Percentiles rank a stretch among this genome's conserved stretches.
Conservation (phyloP, 1,139 yeast species). For the Candida sp. region DNA sequence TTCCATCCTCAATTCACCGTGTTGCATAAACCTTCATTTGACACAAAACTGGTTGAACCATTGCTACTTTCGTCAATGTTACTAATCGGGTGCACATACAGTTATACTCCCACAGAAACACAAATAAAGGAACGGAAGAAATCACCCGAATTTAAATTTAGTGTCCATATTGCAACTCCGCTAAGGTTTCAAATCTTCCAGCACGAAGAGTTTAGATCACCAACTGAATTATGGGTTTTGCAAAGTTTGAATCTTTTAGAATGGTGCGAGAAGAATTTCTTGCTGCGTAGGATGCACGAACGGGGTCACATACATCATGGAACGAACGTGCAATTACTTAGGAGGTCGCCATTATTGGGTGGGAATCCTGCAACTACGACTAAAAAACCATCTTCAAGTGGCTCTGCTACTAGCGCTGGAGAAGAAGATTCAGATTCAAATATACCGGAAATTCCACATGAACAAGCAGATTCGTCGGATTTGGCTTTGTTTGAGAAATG, state of each 20-base stretch:
- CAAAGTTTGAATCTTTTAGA: constrained; percentile 64
- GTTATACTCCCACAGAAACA: constrained; percentile 10
- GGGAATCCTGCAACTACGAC: constrained; percentile 49
- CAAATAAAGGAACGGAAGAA: constrained; percentile 10
- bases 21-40: constrained; percentile 62
- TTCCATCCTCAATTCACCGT: constrained; percentile 64
- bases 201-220: constrained; percentile 56
- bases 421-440: constrained; percentile 28
- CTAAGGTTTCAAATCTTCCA: constrained; percentile 61
- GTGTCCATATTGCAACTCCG: constrained; percentile 52
- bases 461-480: constrained; percentile 19
- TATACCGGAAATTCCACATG: constrained; percentile 8
- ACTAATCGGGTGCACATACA: constrained; percentile 49
- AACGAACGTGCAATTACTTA: constrained; percentile 64
- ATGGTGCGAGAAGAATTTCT: constrained; percentile 63
- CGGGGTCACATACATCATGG: constrained; percentile 78
- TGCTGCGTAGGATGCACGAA: constrained; percentile 61
- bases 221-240: constrained; percentile 62
- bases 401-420: constrained; percentile 25
- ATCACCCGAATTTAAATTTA: constrained; percentile 25
- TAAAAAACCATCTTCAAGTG: constrained; percentile 16
- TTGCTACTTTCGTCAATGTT: constrained; percentile 55
- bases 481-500: constrained; percentile 44
- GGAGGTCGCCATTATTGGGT: constrained; percentile 73
- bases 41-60: constrained; percentile 49